Evolutionary conservation across 2,329 filamentous ascomycete genomes (phyloP), one percentile per base, ranked within the genome.

Genomic region (Fusarium nelsonii): DNA sequence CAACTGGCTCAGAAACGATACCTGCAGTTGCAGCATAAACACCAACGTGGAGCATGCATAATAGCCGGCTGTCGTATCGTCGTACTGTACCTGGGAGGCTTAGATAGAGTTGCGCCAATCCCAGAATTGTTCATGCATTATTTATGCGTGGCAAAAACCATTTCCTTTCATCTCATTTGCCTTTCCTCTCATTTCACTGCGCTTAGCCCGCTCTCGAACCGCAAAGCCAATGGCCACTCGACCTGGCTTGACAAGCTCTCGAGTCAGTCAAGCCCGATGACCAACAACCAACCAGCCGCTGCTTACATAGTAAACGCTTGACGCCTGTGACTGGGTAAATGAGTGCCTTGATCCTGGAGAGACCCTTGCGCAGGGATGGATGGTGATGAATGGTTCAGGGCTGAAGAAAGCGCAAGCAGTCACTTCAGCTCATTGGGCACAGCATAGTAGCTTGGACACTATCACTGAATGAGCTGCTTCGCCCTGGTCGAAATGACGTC

Each of bases 371-470:
- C 63, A 68, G 48, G 67, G 63, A 57, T 62, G 32, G 11, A 36
- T 61, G 50, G 23, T 37, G 40, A 53, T 37, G 14, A 20, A 40
- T 37, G 55, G 60, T 43, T 46, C 41, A 65, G 37, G 55, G 62
- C 45, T 57, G 43, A 58, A 39, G 39, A 56, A 51, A 28, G 48
- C 41, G 39, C 41, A 30, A 46, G 28, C 28, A 55, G 53, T 51
- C 50, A 58, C 50, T 57, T 57, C 44, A 73, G 68, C 56, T 65
- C 58, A 73, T 72, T 72, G 58, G 65, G 51, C 65, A 28, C 11
- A 20, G 18, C 30, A 28, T 20, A 16, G 20, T 63, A 67, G 58
- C 50, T 41, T 40, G 16, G 41, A 52, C 51, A 43, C 55, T 61
- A 65, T 45, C 16, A 26, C 14, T n/a, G 30, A 30, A 50, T 58